Evolutionary conservation across 2,329 filamentous ascomycete species (phyloP), one percentile per base, ranked within the genome.

Genomic region (Sporothrix phasma): DNA sequence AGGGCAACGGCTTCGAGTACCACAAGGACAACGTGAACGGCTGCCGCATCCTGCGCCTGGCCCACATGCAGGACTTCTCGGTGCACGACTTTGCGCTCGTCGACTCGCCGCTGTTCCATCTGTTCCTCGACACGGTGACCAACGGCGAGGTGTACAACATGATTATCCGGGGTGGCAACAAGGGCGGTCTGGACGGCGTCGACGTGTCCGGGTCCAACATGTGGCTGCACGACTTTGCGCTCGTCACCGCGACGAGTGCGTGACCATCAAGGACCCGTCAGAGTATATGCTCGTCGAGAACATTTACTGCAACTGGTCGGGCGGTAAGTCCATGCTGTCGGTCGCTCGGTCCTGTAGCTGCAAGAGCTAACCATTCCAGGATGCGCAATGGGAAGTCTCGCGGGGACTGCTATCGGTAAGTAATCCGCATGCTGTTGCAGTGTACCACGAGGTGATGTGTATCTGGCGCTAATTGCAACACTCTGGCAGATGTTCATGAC

Each of bases 231-330:
- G 83, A 86, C 70, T 75, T 85, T 49, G 80, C 81, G 74, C 82
- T 85, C n/a, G 5, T 84, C 83, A 85, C 77, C 84, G 83, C 72
- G 81, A 85, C 69, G 83, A 85, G 70, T 84, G 67, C 26, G 67
- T 68, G 19, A 68, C 67, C 6, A 58, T 68, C 66, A 68, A 79
- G 76, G 78, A 74, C 53, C 79, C 80, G 1, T 74, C 81, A 3
- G 74, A 77, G 61, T 78, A 84, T 70, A 78, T 85, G 43, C 74
- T 84, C n/a, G 72, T 85, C 43, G 83, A 86, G 69, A 81, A 80
- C 67, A 77, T 86, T 65, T 83, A 83, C 73, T 86, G 84, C 74
- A 86, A 86, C 74, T 82, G 79, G 79, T 81, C 77, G n/a, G 83
- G 82, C 17, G 68, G 67, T 43, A 19, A 22, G 59, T 34, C 15